Evolutionary conservation across 2,329 filamentous ascomycete species (phyloP).

Genomic region (Arthrobotrys sinensis): DNA sequence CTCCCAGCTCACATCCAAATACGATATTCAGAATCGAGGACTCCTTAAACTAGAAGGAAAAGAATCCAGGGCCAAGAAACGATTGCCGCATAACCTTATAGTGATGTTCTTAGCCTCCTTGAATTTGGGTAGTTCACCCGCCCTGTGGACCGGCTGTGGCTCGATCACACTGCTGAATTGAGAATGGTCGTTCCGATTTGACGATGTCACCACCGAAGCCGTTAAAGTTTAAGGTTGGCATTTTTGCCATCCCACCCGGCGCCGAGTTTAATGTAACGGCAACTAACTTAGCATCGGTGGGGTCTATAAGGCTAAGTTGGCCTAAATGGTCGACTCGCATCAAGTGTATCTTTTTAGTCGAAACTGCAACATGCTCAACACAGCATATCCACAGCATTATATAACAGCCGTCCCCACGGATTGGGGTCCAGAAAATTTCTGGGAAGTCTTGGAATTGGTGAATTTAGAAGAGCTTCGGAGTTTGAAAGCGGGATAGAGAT

Average conservation of each 20-base stretch:
- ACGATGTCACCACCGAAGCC: not conserved
- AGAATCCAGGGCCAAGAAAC: not conserved
- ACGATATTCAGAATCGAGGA: slow-evolving; percentile 12
- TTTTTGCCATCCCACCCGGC: slow-evolving; percentile 19
- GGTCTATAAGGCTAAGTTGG: slow-evolving; percentile 3
- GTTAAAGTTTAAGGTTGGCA: slow-evolving; percentile 13
- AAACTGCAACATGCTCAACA: slow-evolving; percentile 11
- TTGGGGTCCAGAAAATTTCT: not conserved
- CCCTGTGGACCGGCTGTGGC: slow-evolving; percentile 6
- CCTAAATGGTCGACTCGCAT: slow-evolving; percentile 13
- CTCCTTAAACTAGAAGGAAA: not conserved
- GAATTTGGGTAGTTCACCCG: slow-evolving; percentile 13
- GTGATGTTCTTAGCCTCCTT: not conserved
- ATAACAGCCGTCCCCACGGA: slow-evolving; percentile 13
- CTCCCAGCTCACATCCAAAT: not conserved
- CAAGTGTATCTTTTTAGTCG: not conserved
- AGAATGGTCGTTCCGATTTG: not conserved
- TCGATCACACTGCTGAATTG: not conserved
- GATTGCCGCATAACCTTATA: not conserved
- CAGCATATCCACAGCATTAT: not conserved
- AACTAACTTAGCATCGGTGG: slow-evolving; percentile 2
- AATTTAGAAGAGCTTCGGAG: not conserved
- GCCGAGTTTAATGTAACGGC: slow-evolving; percentile 7
- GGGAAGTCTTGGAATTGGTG: slow-evolving; percentile 5
- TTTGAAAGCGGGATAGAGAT: not conserved